These are phyloP conservation scores for Plasmodium yoelii DNA, from an alignment of 169 alveolate genomes.

Conservation along the genomic window DNA sequence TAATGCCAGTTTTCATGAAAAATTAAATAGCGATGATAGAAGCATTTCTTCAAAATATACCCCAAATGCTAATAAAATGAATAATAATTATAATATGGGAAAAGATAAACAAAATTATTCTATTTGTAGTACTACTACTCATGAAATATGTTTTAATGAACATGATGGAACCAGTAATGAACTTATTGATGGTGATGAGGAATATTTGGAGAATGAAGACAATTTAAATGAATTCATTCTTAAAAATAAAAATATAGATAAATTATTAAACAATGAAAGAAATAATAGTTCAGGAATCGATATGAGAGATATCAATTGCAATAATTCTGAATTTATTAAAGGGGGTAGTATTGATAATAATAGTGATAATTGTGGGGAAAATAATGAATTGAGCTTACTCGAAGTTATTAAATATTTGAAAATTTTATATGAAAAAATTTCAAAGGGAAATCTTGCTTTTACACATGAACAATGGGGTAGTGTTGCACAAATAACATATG, in stretches of 20 bases:
- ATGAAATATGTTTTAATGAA: constrained; percentile 40
- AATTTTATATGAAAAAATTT: constrained; percentile 31
- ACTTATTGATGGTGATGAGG: constrained; percentile 48
- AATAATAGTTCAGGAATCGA: not conserved
- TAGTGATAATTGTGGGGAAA: constrained; percentile 1
- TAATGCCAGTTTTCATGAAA: no score
- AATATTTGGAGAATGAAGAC: constrained; percentile 13
- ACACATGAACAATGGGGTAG: constrained; percentile 61
- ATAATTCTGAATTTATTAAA: no score
- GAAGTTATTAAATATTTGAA: constrained; percentile 56
- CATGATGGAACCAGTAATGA: constrained; percentile 62
- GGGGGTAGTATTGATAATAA: not conserved
- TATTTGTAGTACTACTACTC: constrained; percentile 60
- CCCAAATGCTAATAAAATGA: not conserved
- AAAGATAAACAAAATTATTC: constrained; percentile 52
- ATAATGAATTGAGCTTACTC: constrained; percentile 28
- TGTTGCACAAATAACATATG: constrained; percentile 59
- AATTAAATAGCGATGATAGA: no score
- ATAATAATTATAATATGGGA: constrained; percentile 14
- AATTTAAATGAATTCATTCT: constrained; percentile 2
- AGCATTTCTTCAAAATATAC: not conserved
- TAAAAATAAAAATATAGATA: not conserved
- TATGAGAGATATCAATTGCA: no score
- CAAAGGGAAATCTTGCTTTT: constrained; percentile 43
- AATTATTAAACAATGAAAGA: not conserved